Evolutionary conservation across 331 rosid genomes (phyloP).

Genomic region (Telfairia occidentalis): DNA sequence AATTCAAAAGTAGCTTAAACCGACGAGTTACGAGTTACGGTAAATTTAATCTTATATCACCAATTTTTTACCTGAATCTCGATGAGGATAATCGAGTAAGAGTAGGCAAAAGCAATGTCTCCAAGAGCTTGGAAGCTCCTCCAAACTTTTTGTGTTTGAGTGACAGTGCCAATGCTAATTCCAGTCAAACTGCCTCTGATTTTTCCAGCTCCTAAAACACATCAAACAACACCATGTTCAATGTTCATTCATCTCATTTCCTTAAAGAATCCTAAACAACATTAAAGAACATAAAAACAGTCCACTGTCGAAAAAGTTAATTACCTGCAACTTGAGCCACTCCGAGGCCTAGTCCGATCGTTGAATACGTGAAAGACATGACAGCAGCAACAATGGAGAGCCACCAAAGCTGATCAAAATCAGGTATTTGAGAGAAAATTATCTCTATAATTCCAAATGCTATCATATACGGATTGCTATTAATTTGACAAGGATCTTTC

Average conservation of each 20-base stretch:
- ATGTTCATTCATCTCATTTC: not conserved
- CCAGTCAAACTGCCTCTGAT: slow-evolving; percentile 26
- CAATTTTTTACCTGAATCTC: slow-evolving; percentile 90
- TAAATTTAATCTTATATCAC: too few relatives aligned
- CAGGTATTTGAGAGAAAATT: slow-evolving; percentile 54
- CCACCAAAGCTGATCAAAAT: slow-evolving; percentile 59
- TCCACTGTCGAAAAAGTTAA: not conserved
- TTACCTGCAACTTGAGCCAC: slow-evolving; percentile 44
- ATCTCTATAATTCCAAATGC: slow-evolving; percentile 42
- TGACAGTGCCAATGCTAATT: slow-evolving; percentile 23
- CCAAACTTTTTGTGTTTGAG: slow-evolving; percentile 43
- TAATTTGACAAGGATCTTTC: slow-evolving; percentile 29
- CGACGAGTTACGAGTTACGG: too few relatives aligned
- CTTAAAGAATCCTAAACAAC: not conserved
- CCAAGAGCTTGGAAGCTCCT: slow-evolving; percentile 65
- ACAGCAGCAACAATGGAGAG: slow-evolving; percentile 55
- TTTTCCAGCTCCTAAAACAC: slow-evolving; percentile 17
- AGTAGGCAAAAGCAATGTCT: slow-evolving; percentile 67
- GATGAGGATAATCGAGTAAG: slow-evolving; percentile 52
- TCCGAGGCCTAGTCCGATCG: slow-evolving; percentile 59
- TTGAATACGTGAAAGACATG: slow-evolving; percentile 69
- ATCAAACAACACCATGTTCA: not conserved
- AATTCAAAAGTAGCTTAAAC: too few relatives aligned
- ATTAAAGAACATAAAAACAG: not conserved
- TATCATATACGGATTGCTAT: slow-evolving; percentile 39